Evolutionary conservation across 148 eudicot genomes (phyloP), one percentile per base, ranked within the genome.

Genomic region (Persicaria tinctoria): DNA sequence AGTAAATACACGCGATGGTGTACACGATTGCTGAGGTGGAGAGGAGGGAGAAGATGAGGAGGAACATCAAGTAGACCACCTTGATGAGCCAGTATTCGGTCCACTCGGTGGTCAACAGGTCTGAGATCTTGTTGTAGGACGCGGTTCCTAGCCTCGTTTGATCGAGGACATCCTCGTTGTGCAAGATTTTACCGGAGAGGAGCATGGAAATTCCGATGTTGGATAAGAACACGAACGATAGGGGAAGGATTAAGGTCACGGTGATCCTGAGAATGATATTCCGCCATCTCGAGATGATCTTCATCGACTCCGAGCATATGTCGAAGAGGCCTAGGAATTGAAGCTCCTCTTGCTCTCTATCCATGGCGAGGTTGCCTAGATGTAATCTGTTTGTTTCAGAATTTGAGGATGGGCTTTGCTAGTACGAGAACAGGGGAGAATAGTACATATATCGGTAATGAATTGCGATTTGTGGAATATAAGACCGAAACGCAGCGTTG

Each of bases 321-420:
- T 82, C 85, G 72, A 78, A 80, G 79, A 85, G 80, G 60, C 85
- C 82, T 64, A 85, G 77, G 75, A 76, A 76, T 71, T 85, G 85
- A 72, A 85, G 79, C 73, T 82, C 83, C 76, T 85, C 85, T 80
- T 78, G 83, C 68, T 85, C 85, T n/a, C 17, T 74, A 70, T 82
- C 84, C 85, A 82, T 85, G 75, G 76, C 57, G 41, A 32, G 41
- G 41, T 32, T 32, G 41, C 3, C 41, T 32, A 23, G 27, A 23
- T 23, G 41, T 32, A 32, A 32, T 32, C 41, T 1, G 2, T 32
- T 32, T 32, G 41, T 32, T 32, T 32, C 41, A 32, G 41, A 32
- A 32, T 32, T 32, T 32, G 41, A 32, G 41, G 41, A 32, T 32
- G 41, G 41, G 41, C 41, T 32, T 32, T 32, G 41, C 1, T 32